phyloP scores from a whole-genome alignment of 2,329 filamentous ascomycete genomes.

The Colletotrichum cuscutae region DNA sequence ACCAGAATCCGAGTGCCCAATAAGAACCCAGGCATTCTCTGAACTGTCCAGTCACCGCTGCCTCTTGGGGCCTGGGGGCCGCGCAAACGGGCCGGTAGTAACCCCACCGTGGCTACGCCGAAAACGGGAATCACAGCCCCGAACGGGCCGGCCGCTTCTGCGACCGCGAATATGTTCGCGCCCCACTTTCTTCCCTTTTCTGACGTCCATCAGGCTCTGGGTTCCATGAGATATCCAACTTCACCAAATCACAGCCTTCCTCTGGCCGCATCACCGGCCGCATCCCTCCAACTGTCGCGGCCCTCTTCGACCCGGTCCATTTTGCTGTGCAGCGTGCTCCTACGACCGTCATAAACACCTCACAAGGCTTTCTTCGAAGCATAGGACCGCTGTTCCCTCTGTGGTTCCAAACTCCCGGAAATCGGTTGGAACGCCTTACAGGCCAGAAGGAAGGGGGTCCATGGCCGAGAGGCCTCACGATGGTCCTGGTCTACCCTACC shows the following conservation, averaged over 20 bases:
- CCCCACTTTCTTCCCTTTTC: background rate
- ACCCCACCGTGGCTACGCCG: conserved; percentile 23
- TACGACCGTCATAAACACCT: conserved; percentile 19
- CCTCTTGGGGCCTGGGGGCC: conserved; percentile 22
- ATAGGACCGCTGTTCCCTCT: background rate
- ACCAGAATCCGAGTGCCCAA: background rate
- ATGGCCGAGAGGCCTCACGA: conserved; percentile 1
- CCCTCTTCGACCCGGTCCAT: background rate
- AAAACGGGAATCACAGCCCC: conserved; percentile 27
- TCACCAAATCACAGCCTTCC: conserved; percentile 20
- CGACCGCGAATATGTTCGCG: background rate
- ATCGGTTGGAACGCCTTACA: background rate
- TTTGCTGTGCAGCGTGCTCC: background rate
- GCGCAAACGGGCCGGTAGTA: conserved; percentile 30
- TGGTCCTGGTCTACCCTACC: too few species aligned
- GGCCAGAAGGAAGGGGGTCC: background rate
- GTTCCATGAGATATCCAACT: background rate
- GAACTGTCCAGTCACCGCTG: background rate
- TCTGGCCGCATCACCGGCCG: conserved; percentile 19
- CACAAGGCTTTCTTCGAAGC: conserved; percentile 27
- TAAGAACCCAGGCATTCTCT: background rate
- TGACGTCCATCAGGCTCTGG: background rate
- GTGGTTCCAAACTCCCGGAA: background rate
- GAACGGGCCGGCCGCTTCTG: conserved; percentile 27
- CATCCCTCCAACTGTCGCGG: background rate